These are phyloP conservation scores for Thelonectria rubi DNA, from an alignment of 2,329 filamentous ascomycete species.

Conservation along the genomic window DNA sequence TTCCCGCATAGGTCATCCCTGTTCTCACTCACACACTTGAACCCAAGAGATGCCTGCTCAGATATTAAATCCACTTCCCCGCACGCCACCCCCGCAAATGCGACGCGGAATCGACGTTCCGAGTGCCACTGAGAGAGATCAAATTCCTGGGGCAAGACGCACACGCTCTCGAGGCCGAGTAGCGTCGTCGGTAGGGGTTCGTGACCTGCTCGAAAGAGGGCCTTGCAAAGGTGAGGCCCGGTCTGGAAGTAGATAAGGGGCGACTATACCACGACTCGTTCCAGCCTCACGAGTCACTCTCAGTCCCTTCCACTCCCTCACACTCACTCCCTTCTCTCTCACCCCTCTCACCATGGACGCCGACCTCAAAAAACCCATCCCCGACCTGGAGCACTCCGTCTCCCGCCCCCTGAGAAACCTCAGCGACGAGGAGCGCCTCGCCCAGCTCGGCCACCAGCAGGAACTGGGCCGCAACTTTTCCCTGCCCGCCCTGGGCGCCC, in stretches of 20 bases:
- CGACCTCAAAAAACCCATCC: constrained; percentile 6
- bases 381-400: constrained; percentile 6
- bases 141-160: neutral
- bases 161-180: neutral
- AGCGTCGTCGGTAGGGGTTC: neutral
- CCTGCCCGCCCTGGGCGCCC: constrained; percentile 14
- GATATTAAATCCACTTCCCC: constrained; percentile 16
- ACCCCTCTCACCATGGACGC: constrained; percentile 4
- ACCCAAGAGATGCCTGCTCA: too few relatives aligned
- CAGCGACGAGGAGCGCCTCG: constrained; percentile 24
- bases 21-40: too few relatives aligned
- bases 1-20: neutral
- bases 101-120: constrained; percentile 23
- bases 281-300: neutral
- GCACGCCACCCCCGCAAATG: constrained; percentile 22
- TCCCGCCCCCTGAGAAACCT: constrained; percentile 21
- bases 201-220: neutral
- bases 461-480: constrained; percentile 19
- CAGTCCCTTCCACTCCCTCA: neutral
- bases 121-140: constrained; percentile 14
- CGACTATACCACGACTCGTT: neutral
- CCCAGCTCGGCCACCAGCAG: constrained; percentile 22
- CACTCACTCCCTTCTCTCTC: neutral
- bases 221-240: neutral
- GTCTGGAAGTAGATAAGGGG: neutral